phyloP scores from a whole-genome alignment of 768 basidiomycete genomes.

The Leccinum variicolor region DNA sequence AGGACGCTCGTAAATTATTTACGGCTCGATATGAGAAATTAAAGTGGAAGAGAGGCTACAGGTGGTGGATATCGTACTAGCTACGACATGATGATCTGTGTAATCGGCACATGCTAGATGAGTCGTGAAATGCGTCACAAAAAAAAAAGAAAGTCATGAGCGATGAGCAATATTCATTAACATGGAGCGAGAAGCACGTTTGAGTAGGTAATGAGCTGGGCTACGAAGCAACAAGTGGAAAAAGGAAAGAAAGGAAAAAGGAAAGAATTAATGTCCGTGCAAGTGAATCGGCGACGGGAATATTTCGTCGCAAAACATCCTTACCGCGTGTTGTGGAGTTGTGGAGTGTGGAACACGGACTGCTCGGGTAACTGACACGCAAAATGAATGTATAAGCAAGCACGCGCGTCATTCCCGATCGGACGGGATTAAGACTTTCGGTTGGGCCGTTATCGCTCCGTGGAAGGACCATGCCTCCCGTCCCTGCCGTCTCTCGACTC shows the following conservation, averaged over 20 bases:
- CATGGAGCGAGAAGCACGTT: constrained; percentile 1
- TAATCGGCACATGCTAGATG: constrained; percentile 17
- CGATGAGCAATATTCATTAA: constrained; percentile 5
- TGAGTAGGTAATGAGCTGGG: constrained; percentile 4
- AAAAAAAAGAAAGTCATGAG: not conserved
- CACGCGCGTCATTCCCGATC: not conserved
- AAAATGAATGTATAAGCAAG: not conserved
- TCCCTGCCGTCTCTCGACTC: constrained; percentile 35
- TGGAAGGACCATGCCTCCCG: constrained; percentile 26
- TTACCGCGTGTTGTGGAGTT: constrained; percentile 13
- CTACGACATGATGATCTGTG: constrained; percentile 9
- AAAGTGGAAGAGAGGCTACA: not conserved
- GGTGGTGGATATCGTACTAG: constrained; percentile 13
- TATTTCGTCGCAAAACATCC: not conserved
- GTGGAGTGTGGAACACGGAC: constrained; percentile 6
- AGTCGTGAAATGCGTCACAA: constrained; percentile 21
- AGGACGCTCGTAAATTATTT: constrained; percentile 22
- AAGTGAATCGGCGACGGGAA: constrained; percentile 9
- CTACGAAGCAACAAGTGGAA: not conserved
- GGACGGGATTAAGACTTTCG: not conserved
- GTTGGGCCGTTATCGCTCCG: constrained; percentile 21
- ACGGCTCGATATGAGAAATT: constrained; percentile 9
- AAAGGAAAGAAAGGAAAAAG: constrained; percentile 1
- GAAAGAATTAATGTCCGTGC: constrained; percentile 21
- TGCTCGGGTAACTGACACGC: constrained; percentile 8